These are phyloP conservation scores for Hydrangea macrophylla DNA, from an alignment of 148 eudicot genomes.

Conservation along the genomic window DNA sequence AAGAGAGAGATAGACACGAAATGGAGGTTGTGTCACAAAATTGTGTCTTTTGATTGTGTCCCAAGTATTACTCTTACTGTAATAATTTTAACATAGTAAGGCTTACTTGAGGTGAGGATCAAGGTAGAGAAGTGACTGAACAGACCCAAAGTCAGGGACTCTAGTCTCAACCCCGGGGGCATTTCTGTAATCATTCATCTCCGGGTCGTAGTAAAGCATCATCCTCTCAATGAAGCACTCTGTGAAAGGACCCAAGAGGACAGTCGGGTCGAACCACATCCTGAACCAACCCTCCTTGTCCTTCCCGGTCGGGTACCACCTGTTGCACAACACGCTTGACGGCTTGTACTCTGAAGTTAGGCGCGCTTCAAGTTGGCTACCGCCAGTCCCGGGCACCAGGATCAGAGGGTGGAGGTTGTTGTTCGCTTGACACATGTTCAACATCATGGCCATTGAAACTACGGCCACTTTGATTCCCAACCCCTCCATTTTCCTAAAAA, in stretches of 20 bases:
- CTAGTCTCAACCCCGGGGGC: constrained; percentile 90
- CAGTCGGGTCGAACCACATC: constrained; percentile 82
- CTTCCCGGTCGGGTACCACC: constrained; percentile 38
- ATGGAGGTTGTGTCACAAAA: too few relatives aligned
- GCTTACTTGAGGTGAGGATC: constrained; percentile 75
- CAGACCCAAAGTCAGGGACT: constrained; percentile 64
- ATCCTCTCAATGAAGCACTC: constrained; percentile 74
- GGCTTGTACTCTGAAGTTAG: constrained; percentile 62
- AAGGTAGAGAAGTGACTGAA: constrained; percentile 61
- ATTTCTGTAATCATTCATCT: constrained; percentile 68
- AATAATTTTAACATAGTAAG: too few relatives aligned
- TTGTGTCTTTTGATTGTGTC: too few relatives aligned
- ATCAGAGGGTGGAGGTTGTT: constrained; percentile 56
- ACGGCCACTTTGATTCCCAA: background rate
- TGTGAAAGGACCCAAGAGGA: constrained; percentile 65
- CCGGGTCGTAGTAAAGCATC: constrained; percentile 66
- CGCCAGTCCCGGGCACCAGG: constrained; percentile 82
- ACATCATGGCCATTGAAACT: constrained; percentile 15
- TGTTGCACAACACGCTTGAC: constrained; percentile 58
- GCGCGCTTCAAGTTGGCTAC: constrained; percentile 84
- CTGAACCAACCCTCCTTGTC: constrained; percentile 79
- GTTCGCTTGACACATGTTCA: constrained; percentile 20
- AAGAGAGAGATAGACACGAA: too few relatives aligned
- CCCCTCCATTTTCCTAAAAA: too few relatives aligned
- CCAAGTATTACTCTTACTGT: too few relatives aligned